Conservation (phyloP, 2,329 filamentous ascomycete species). For the Macroventuria anomochaeta region DNA sequence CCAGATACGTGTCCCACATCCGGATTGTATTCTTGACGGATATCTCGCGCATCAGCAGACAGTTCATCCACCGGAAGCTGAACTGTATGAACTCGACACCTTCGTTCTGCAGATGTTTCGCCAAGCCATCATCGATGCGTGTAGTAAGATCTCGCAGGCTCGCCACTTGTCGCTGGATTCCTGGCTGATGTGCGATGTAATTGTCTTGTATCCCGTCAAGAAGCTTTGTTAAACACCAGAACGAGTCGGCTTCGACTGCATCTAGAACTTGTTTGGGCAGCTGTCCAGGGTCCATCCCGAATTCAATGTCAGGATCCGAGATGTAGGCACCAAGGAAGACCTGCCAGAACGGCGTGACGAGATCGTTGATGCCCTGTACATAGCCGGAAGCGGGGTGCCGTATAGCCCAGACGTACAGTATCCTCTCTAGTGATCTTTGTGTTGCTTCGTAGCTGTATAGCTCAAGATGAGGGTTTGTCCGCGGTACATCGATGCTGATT, state of each 20-base stretch:
- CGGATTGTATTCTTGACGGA: conserved; percentile 95
- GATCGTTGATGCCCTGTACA: conserved; percentile 97
- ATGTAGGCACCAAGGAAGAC: conserved; percentile 96
- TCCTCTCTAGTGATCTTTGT: conserved; percentile 89
- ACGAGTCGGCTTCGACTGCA: conserved; percentile 95
- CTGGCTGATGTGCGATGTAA: conserved; percentile 96
- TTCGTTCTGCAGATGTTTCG: conserved; percentile 87
- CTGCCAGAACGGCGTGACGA: conserved; percentile 98
- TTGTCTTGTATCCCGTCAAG: conserved; percentile 99
- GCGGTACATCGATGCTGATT: conserved; percentile 96
- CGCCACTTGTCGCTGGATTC: conserved; percentile 91
- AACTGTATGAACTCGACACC: conserved; percentile 99
- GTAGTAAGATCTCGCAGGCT: conserved; percentile 88
- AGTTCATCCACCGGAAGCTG: conserved; percentile 99
- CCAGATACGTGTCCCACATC: conserved; percentile 99
- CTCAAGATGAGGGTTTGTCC: conserved; percentile 94
- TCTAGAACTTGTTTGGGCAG: conserved; percentile 89
- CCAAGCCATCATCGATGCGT: conserved; percentile 82
- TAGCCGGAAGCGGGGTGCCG: conserved; percentile 96
- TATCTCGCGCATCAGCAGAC: conserved; percentile 95
- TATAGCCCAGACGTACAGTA: conserved; percentile 97
- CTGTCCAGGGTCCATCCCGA: conserved; percentile 95
- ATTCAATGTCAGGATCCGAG: conserved; percentile 89
- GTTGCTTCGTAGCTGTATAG: conserved; percentile 96
- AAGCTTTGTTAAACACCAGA: conserved; percentile 97